Percentiles rank a stretch among this genome's conserved stretches.
Evolutionary conservation across 345 rosid species (phyloP).

Genomic region (Xanthoceras sorbifolium): DNA sequence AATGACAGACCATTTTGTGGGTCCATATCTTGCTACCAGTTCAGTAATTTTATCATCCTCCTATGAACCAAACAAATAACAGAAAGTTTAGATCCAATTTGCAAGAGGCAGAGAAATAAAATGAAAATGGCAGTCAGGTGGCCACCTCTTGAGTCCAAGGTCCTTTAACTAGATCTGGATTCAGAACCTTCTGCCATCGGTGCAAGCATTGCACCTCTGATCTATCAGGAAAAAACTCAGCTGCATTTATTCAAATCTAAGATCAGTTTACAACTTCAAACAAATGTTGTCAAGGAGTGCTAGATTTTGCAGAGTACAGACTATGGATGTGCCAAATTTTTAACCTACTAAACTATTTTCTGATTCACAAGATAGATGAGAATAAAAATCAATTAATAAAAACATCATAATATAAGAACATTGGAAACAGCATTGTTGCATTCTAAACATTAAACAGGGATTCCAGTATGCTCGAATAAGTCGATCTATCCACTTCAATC

Average conservation of each 20-base stretch:
- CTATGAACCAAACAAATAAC: conserved; percentile 36
- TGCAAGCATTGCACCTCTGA: conserved; percentile 98
- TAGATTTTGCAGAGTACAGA: too few relatives aligned
- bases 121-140: conserved; percentile 8
- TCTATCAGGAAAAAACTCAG: conserved; percentile 78
- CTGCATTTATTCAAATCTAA: conserved; percentile 46
- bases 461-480: neutral
- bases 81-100: conserved; percentile 16
- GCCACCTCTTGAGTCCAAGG: conserved; percentile 96
- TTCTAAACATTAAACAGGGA: neutral
- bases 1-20: conserved; percentile 93
- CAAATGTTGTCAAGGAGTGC: too few relatives aligned
- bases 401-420: neutral
- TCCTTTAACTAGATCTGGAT: conserved; percentile 96
- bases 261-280: neutral
- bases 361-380: neutral
- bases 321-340: neutral
- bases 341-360: neutral
- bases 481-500: neutral
- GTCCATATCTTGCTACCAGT: conserved; percentile 73
- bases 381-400: neutral
- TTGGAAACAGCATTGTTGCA: neutral
- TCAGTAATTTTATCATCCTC: conserved; percentile 90
- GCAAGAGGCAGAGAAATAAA: conserved; percentile 18
- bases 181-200: conserved; percentile 98